These are phyloP conservation scores for Iris pallida DNA, from an alignment of 116 monocot genomes.

Conservation along the genomic window DNA sequence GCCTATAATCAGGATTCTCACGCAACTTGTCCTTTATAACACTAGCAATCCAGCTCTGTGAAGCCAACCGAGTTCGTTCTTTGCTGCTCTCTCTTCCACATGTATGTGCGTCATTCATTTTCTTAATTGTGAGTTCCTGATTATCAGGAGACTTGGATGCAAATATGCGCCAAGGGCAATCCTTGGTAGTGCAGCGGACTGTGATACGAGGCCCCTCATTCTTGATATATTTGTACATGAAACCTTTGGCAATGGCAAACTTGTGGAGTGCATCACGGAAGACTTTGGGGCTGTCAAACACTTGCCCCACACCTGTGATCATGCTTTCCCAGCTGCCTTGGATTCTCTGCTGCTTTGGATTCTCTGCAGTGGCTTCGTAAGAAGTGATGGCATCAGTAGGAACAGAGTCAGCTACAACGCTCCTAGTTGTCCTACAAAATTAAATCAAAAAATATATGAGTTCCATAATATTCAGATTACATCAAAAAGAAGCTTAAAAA, in stretches of 20 bases:
- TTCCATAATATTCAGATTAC: not conserved
- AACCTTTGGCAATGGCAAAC: conserved; percentile 64
- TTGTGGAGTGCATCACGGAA: conserved; percentile 68
- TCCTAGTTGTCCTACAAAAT: conserved; percentile 27
- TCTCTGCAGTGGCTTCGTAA: conserved; percentile 12
- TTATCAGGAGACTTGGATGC: conserved; percentile 40
- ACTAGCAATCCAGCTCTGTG: conserved; percentile 56
- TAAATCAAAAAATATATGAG: not conserved
- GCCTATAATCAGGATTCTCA: conserved; percentile 54
- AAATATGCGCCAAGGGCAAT: conserved; percentile 66
- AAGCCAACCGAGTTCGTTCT: conserved; percentile 39
- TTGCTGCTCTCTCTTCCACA: conserved; percentile 37
- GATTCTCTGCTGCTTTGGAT: conserved; percentile 24
- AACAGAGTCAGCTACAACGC: conserved; percentile 22
- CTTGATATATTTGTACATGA: conserved; percentile 62
- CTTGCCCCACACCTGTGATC: conserved; percentile 70
- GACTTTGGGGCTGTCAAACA: conserved; percentile 42
- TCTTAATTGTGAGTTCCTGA: conserved; percentile 55
- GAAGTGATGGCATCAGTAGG: conserved; percentile 13
- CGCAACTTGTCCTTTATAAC: conserved; percentile 70
- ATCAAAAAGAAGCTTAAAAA: not conserved
- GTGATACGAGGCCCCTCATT: conserved; percentile 65
- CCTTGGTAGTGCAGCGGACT: conserved; percentile 47
- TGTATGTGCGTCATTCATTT: conserved; percentile 41
- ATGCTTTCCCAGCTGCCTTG: conserved; percentile 40